phyloP scores from a whole-genome alignment of 305 asterid genomes.

The Solanum hybrid region DNA sequence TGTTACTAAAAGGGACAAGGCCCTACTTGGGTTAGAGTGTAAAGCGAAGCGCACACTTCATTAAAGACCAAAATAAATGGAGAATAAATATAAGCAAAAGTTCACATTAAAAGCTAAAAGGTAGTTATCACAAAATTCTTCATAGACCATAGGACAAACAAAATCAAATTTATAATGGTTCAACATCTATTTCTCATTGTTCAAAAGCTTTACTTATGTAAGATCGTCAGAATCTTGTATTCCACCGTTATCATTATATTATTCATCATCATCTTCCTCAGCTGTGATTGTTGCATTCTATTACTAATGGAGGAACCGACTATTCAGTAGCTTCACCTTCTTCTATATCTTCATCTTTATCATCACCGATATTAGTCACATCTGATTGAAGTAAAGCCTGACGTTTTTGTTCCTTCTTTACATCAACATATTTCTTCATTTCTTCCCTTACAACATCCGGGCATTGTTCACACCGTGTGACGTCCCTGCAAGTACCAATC shows the following conservation, averaged over 20 bases:
- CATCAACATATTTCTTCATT: background rate
- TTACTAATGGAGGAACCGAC: background rate
- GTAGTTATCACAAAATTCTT: background rate
- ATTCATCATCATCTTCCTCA: background rate
- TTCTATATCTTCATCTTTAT: background rate
- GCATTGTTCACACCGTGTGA: background rate
- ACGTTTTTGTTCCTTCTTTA: background rate
- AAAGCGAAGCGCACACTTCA: background rate
- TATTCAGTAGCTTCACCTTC: background rate
- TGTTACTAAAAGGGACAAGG: background rate
- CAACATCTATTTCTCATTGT: background rate
- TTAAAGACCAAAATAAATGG: background rate
- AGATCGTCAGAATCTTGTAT: background rate
- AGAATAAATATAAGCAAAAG: background rate
- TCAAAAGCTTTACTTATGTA: background rate
- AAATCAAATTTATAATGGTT: background rate
- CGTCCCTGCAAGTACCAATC: background rate
- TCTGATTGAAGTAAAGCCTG: background rate
- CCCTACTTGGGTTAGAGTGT: background rate
- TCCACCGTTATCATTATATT: background rate
- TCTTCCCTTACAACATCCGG: background rate
- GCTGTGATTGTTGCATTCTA: background rate
- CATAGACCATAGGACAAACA: background rate
- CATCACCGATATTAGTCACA: background rate
- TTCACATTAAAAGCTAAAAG: background rate